Evolutionary conservation across 768 basidiomycete genomes (phyloP).

Genomic region (Cystofilobasidium macerans): DNA sequence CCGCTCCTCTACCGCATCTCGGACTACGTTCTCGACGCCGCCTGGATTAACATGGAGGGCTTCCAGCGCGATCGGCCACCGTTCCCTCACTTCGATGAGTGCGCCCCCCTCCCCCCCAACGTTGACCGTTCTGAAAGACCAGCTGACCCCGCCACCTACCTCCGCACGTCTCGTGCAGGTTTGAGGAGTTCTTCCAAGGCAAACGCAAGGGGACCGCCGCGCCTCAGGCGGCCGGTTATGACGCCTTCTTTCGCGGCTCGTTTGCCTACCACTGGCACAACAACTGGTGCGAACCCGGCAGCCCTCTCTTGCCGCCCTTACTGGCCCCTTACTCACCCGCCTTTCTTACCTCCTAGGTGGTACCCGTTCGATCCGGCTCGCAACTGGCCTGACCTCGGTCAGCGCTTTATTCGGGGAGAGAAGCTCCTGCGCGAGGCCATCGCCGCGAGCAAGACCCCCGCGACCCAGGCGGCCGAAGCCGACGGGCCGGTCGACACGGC

Average conservation of each 20-base stretch:
- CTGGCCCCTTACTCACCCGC: background rate
- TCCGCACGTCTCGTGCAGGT: slow-evolving; percentile 54
- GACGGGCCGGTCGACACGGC: slow-evolving; percentile 13
- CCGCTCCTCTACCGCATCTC: slow-evolving; percentile 74
- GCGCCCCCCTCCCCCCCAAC: slow-evolving; percentile 26
- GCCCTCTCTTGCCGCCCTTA: background rate
- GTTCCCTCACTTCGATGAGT: slow-evolving; percentile 87
- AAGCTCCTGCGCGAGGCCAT: slow-evolving; percentile 46
- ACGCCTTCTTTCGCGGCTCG: slow-evolving; percentile 87
- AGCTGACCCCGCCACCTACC: background rate
- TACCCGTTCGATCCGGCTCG: slow-evolving; percentile 80
- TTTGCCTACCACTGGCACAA: slow-evolving; percentile 96
- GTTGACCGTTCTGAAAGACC: background rate
- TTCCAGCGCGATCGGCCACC: slow-evolving; percentile 87
- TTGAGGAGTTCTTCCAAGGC: slow-evolving; percentile 50
- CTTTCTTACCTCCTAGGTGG: slow-evolving; percentile 54
- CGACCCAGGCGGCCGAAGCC: slow-evolving; percentile 26
- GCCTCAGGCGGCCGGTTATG: slow-evolving; percentile 77
- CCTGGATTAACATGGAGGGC: slow-evolving; percentile 87
- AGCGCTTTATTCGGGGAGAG: slow-evolving; percentile 65
- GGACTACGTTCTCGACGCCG: slow-evolving; percentile 91
- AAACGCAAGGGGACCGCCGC: slow-evolving; percentile 53
- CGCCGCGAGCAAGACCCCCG: slow-evolving; percentile 23
- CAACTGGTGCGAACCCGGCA: slow-evolving; percentile 57
- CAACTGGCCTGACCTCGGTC: slow-evolving; percentile 92